phyloP scores from a whole-genome alignment of 805 yeast genomes.

The Lachancea waltii region DNA sequence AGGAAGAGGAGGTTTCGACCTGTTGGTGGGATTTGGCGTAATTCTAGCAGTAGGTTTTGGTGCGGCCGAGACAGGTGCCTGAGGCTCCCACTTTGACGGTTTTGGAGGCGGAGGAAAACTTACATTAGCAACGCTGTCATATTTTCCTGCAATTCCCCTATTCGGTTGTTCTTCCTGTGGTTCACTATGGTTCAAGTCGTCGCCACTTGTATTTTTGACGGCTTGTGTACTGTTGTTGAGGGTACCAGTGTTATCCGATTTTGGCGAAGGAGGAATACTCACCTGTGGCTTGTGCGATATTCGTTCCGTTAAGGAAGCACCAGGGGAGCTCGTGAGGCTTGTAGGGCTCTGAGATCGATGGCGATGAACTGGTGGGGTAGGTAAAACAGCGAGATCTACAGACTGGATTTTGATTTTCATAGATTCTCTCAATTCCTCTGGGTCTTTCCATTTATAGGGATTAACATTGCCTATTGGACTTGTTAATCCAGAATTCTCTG shows the following conservation, averaged over 20 bases:
- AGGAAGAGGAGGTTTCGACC: neutral
- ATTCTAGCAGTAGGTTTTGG: neutral
- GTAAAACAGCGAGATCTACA: conserved; percentile 17
- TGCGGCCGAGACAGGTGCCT: neutral
- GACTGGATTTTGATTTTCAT: conserved; percentile 10
- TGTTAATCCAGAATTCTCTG: neutral
- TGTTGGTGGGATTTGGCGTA: neutral
- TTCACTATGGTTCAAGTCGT: too few species aligned
- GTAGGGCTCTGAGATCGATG: conserved; percentile 14
- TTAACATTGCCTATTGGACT: conserved; percentile 8
- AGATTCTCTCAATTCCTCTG: conserved; percentile 11
- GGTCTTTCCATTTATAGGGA: conserved; percentile 17
- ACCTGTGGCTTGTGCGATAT: too few species aligned
- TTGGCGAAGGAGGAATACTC: too few species aligned
- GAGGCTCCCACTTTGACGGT: neutral
- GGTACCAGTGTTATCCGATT: too few species aligned
- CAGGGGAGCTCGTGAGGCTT: neutral
- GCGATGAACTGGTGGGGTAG: conserved; percentile 30
- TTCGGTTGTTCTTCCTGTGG: neutral
- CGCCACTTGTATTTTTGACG: too few species aligned
- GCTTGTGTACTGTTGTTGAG: too few species aligned
- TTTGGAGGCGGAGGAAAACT: conserved; percentile 13
- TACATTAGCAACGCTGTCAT: conserved; percentile 19
- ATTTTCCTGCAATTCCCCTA: conserved; percentile 8
- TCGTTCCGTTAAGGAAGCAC: too few species aligned